phyloP scores from a whole-genome alignment of 768 basidiomycete species.

The Termitomyces sp. region DNA sequence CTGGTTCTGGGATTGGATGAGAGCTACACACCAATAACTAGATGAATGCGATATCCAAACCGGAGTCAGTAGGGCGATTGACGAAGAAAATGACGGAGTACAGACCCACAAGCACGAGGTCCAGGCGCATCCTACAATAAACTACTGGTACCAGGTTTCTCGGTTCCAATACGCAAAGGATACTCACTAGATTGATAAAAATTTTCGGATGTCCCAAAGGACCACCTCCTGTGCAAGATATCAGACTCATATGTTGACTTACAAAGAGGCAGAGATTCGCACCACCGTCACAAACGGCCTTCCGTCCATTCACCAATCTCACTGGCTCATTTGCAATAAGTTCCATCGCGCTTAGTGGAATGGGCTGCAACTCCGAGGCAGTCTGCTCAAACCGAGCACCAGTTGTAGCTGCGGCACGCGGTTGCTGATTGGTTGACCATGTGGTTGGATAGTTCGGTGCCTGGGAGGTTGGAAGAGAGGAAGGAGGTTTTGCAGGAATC shows the following conservation, averaged over 20 bases:
- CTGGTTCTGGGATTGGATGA: neutral
- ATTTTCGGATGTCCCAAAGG: conserved; percentile 96
- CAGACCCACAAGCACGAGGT: conserved; percentile 86
- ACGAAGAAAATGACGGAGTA: conserved; percentile 15
- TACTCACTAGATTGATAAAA: conserved; percentile 86
- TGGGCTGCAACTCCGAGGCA: conserved; percentile 79
- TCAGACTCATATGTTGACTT: neutral
- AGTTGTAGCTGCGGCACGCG: conserved; percentile 52
- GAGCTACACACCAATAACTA: conserved; percentile 32
- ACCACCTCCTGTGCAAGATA: conserved; percentile 64
- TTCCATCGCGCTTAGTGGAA: conserved; percentile 87
- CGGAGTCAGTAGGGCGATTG: conserved; percentile 10
- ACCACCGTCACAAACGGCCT: conserved; percentile 96
- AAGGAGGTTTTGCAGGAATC: conserved; percentile 21
- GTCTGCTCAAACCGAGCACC: conserved; percentile 94
- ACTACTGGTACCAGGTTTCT: neutral
- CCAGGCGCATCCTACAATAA: conserved; percentile 74
- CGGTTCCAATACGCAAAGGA: neutral
- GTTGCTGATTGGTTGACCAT: conserved; percentile 82
- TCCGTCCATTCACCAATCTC: conserved; percentile 72
- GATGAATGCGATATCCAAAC: conserved; percentile 9
- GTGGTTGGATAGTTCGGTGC: conserved; percentile 77
- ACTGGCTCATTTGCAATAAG: conserved; percentile 85
- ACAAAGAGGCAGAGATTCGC: conserved; percentile 22
- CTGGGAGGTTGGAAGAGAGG: conserved; percentile 46